Evolutionary conservation across 345 rosid genomes (phyloP).

Genomic region (Physaria fendleri): DNA sequence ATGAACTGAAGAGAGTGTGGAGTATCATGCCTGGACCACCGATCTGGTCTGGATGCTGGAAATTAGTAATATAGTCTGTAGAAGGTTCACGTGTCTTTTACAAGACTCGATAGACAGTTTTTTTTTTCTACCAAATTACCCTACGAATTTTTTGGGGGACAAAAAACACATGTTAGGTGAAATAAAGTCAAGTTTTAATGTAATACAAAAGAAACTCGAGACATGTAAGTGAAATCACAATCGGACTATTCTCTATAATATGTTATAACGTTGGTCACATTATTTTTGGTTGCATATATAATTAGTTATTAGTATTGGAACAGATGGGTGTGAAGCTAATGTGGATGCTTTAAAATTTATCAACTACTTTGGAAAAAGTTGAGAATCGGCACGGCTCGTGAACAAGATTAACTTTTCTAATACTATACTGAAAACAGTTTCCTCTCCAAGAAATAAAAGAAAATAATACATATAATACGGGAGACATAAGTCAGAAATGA

Average conservation of each 20-base stretch:
- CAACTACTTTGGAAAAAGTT: slow-evolving; percentile 20
- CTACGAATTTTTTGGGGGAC: not conserved
- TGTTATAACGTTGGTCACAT: slow-evolving; percentile 1
- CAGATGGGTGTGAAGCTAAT: not conserved
- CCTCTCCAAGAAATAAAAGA: too few species aligned
- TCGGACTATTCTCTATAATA: not conserved
- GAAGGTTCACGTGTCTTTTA: slow-evolving; percentile 12
- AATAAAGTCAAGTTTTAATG: not conserved
- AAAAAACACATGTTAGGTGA: not conserved
- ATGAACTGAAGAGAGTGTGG: slow-evolving; percentile 13
- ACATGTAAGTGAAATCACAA: slow-evolving; percentile 7
- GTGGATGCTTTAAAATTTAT: slow-evolving; percentile 14
- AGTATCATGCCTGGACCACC: slow-evolving; percentile 25
- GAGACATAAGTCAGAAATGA: too few species aligned
- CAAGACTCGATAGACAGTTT: not conserved
- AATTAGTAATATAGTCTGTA: slow-evolving; percentile 4
- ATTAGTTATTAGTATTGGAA: not conserved
- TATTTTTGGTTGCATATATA: not conserved
- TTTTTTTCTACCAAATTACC: not conserved
- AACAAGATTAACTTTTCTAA: too few species aligned
- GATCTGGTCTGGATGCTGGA: slow-evolving; percentile 2
- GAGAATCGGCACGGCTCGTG: slow-evolving; percentile 16
- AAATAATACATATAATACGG: too few species aligned
- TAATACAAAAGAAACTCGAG: not conserved
- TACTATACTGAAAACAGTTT: too few species aligned